Evolutionary conservation across 139 green algal genomes (phyloP).

Genomic region (Edaphochlamys debaryana): DNA sequence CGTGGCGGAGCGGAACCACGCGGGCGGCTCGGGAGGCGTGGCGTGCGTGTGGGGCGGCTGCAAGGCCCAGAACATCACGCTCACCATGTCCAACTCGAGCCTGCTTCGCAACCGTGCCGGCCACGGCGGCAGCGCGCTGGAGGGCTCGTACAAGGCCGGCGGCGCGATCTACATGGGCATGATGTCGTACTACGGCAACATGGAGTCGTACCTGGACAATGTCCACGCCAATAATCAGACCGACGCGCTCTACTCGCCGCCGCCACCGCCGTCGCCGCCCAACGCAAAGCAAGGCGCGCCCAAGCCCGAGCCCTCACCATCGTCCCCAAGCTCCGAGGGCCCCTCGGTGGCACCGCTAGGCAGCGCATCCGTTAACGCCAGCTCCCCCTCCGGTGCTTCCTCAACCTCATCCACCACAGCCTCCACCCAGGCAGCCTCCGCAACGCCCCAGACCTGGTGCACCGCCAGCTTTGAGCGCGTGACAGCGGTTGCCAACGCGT

Average conservation of each 20-base stretch:
- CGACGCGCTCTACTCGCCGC: neutral
- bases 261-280: too few relatives aligned
- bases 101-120: neutral
- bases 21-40: neutral
- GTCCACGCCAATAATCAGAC: neutral
- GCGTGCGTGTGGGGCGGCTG: neutral
- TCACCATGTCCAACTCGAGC: neutral
- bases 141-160: too few relatives aligned
- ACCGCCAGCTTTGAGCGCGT: neutral
- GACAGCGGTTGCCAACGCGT: neutral
- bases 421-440: neutral
- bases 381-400: too few relatives aligned
- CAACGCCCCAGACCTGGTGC: neutral
- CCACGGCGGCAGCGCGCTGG: neutral
- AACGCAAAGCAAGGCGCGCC: too few relatives aligned
- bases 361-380: too few relatives aligned
- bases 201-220: neutral
- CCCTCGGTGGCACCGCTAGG: too few relatives aligned
- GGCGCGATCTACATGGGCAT: neutral
- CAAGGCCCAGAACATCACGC: neutral
- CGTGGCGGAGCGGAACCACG: neutral
- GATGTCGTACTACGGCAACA: neutral
- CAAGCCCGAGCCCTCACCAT: too few relatives aligned
- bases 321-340: too few relatives aligned
- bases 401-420: too few relatives aligned